phyloP scores from a whole-genome alignment of 2,329 filamentous ascomycete species.

The Aspergillus fischeri region DNA sequence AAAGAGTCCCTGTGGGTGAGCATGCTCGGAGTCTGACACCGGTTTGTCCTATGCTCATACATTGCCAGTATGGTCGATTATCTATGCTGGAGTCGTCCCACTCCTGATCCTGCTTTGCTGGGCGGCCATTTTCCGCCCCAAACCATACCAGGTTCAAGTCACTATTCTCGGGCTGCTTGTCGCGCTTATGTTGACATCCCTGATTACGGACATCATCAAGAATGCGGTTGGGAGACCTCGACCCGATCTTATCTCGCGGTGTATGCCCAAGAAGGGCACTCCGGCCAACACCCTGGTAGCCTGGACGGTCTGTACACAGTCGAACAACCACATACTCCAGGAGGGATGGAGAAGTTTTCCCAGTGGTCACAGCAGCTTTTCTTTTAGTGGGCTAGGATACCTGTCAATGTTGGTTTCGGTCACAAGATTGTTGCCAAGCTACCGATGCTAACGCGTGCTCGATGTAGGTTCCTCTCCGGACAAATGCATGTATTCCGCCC shows the following conservation, averaged over 20 bases:
- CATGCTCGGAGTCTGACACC: constrained; percentile 11
- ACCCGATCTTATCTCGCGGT: constrained; percentile 84
- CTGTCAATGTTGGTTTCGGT: constrained; percentile 42
- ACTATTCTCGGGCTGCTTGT: constrained; percentile 77
- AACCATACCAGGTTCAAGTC: constrained; percentile 76
- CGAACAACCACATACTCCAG: constrained; percentile 53
- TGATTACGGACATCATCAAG: constrained; percentile 88
- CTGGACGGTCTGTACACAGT: constrained; percentile 45
- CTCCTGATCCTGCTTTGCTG: constrained; percentile 62
- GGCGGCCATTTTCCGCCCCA: constrained; percentile 59
- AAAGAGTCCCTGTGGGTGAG: constrained; percentile 76
- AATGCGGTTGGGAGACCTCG: constrained; percentile 79
- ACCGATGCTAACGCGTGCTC: background rate
- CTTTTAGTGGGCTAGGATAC: constrained; percentile 59
- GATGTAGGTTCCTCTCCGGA: constrained; percentile 42
- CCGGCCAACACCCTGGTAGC: constrained; percentile 52
- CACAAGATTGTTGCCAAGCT: background rate
- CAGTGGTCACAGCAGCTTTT: constrained; percentile 59
- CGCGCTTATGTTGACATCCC: constrained; percentile 68
- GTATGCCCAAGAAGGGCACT: constrained; percentile 63
- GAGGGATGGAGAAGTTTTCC: constrained; percentile 65
- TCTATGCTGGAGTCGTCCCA: constrained; percentile 73
- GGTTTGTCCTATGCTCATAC: constrained; percentile 1
- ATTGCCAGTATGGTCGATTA: constrained; percentile 60
- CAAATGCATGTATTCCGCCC: constrained; percentile 59